Evolutionary conservation across 108 stramenopile genomes (phyloP).

Genomic region (Hondaea fermentalgiana): DNA sequence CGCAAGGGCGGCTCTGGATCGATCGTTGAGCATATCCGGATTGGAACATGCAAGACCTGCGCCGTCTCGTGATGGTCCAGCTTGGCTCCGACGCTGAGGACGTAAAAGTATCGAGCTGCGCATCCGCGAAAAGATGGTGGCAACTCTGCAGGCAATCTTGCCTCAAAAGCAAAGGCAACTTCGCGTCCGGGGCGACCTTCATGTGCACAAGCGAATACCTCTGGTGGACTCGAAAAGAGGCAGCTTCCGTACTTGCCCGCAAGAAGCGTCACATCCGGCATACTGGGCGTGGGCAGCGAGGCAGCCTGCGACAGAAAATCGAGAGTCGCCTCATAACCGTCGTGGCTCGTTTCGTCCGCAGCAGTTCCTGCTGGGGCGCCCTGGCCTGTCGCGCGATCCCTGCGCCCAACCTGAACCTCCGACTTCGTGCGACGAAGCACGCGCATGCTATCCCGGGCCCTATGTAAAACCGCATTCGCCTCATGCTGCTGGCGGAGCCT

Average conservation of each 20-base stretch:
- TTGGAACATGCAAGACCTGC: neutral
- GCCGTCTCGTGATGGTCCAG: neutral
- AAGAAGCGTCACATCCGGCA: slow-evolving; percentile 7
- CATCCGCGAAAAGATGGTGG: neutral
- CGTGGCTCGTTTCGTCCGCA: neutral
- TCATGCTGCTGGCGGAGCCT: neutral
- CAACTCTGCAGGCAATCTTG: neutral
- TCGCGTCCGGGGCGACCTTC: neutral
- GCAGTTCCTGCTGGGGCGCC: too few species aligned
- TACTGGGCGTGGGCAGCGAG: neutral
- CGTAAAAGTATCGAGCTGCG: slow-evolving; percentile 4
- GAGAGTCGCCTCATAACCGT: neutral
- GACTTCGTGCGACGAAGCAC: neutral
- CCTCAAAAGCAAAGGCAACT: neutral
- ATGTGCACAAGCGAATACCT: neutral
- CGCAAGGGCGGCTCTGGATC: neutral
- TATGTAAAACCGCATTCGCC: neutral
- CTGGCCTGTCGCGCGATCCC: neutral
- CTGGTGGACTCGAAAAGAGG: neutral
- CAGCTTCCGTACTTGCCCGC: slow-evolving; percentile 5
- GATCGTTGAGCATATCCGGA: slow-evolving; percentile 9
- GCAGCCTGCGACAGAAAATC: neutral
- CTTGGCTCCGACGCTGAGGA: neutral
- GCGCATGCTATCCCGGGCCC: neutral
- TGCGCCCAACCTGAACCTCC: neutral